These are phyloP conservation scores for Blastobotrys muscicola DNA, from an alignment of 805 yeast species.

Conservation along the genomic window DNA sequence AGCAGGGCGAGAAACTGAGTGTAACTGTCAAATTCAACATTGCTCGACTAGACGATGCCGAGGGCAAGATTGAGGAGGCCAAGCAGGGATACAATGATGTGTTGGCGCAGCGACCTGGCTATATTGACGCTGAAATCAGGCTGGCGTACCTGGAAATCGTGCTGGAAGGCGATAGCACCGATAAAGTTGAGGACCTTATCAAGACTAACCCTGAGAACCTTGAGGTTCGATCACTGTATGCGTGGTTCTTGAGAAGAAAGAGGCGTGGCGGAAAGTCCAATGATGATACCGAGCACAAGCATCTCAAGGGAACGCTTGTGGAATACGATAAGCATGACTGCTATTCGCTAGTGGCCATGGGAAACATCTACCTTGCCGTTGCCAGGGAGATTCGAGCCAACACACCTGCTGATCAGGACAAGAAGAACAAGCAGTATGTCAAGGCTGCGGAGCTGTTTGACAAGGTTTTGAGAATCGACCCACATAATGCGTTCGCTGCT, in stretches of 20 bases:
- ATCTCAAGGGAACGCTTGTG: constrained; percentile 76
- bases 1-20: constrained; percentile 20
- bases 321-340: constrained; percentile 73
- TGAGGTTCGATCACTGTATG: constrained; percentile 83
- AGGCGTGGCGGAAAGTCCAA: constrained; percentile 37
- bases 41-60: constrained; percentile 61
- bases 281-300: constrained; percentile 57
- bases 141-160: constrained; percentile 50
- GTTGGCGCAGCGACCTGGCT: constrained; percentile 53
- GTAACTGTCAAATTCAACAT: constrained; percentile 57
- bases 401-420: constrained; percentile 41
- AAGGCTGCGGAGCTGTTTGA: constrained; percentile 90
- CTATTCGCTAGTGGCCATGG: constrained; percentile 83
- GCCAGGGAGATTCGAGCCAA: constrained; percentile 63
- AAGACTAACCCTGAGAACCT: constrained; percentile 47
- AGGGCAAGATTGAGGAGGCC: constrained; percentile 31
- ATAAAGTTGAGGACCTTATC: constrained; percentile 45
- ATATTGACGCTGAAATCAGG: constrained; percentile 68
- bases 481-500: constrained; percentile 87
- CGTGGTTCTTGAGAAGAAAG: constrained; percentile 62
- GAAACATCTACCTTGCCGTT: constrained; percentile 69
- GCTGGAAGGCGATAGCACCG: constrained; percentile 28
- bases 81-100: constrained; percentile 43
- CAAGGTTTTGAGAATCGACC: constrained; percentile 78
- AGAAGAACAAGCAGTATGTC: constrained; percentile 62